A percentile compares a stretch with the other conserved stretches of the same genome.
These are phyloP conservation scores for Coccomyxa sp. DNA, from an alignment of 139 green algal genomes.

Conservation along the genomic window DNA sequence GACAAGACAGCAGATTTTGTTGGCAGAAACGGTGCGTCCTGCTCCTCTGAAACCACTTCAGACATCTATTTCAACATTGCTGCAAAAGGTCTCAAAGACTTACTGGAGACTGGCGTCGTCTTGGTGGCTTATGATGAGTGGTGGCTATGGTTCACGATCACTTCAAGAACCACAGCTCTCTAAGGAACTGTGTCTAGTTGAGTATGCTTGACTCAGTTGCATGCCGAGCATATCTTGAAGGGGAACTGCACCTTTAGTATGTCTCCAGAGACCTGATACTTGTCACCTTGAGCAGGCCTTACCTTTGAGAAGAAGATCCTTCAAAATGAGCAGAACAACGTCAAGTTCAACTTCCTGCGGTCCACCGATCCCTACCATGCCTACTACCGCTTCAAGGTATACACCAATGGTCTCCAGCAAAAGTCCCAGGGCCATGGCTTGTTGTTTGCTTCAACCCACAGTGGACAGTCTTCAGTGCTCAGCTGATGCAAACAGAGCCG, in stretches of 20 bases:
- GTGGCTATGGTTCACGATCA: too few relatives aligned
- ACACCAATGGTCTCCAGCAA: background rate
- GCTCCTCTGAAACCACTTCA: background rate
- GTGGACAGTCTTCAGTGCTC: background rate
- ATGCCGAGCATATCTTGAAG: background rate
- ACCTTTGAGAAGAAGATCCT: slow-evolving; percentile 95
- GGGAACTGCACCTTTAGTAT: background rate
- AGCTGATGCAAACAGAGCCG: too few relatives aligned
- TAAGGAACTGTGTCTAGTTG: background rate
- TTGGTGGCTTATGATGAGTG: background rate
- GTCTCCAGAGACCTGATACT: background rate
- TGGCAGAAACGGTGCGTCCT: slow-evolving; percentile 80
- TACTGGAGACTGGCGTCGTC: too few relatives aligned
- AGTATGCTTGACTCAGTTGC: background rate
- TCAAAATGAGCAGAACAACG: slow-evolving; percentile 86
- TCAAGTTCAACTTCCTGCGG: slow-evolving; percentile 97
- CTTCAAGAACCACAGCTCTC: background rate
- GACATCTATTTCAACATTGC: background rate
- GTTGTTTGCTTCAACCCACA: background rate
- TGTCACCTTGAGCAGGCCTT: slow-evolving; percentile 41
- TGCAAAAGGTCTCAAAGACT: background rate
- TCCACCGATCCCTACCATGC: slow-evolving; percentile 91
- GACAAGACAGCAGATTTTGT: slow-evolving; percentile 99
- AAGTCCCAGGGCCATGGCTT: background rate
- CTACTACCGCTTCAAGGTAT: slow-evolving; percentile 87